A percentile compares a stretch with the other conserved stretches of the same genome.
Conservation (phyloP, 345 rosid genomes). For the Citrus glauca region DNA sequence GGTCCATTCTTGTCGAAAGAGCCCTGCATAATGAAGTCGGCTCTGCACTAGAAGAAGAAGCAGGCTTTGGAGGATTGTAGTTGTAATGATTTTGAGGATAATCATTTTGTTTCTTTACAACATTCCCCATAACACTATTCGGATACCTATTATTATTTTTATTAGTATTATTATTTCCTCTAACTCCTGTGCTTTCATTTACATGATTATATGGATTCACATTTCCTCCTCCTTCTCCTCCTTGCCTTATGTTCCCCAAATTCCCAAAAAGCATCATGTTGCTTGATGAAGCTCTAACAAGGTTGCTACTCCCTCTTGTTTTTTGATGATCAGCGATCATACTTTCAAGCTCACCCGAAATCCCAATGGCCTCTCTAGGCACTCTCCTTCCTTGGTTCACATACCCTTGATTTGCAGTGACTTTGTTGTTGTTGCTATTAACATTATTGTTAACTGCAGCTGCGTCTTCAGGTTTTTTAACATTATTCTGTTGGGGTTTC, state of each 20-base stretch:
- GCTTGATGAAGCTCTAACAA: conserved; percentile 87
- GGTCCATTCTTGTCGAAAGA: conserved; percentile 90
- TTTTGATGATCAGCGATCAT: conserved; percentile 75
- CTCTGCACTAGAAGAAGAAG: background rate
- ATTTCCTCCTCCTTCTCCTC: conserved; percentile 31
- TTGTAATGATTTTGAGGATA: background rate
- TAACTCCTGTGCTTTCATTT: conserved; percentile 9
- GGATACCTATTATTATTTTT: conserved; percentile 26
- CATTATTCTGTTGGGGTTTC: conserved; percentile 12
- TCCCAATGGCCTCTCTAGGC: conserved; percentile 51
- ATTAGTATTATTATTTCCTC: background rate
- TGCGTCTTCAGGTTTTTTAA: background rate
- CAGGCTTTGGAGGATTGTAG: conserved; percentile 6
- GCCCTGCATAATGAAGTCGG: conserved; percentile 72
- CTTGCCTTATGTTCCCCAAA: conserved; percentile 74
- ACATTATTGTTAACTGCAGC: background rate
- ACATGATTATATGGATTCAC: conserved; percentile 12
- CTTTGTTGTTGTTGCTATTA: background rate
- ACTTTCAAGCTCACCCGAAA: conserved; percentile 88
- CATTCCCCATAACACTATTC: conserved; percentile 47
- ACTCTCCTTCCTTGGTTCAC: conserved; percentile 42
- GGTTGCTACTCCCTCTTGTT: conserved; percentile 34
- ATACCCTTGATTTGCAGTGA: conserved; percentile 16
- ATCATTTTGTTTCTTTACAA: conserved; percentile 33
- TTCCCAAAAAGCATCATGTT: conserved; percentile 71